Base-by-base conservation (phyloP, 1,284 basidiomycete genomes). In the Fomitopsis schrenkii region DNA sequence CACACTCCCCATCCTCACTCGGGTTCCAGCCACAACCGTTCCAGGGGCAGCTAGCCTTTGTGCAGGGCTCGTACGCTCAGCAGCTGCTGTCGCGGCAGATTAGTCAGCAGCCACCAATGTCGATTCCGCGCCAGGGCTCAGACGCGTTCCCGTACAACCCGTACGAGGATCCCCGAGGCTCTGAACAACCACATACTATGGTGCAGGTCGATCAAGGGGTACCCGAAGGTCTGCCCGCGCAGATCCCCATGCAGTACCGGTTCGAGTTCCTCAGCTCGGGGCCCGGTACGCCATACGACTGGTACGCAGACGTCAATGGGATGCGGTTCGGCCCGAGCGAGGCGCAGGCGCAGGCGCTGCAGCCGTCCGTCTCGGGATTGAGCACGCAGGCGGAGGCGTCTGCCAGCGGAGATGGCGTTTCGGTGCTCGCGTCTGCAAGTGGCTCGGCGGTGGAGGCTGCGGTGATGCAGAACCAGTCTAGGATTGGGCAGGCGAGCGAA, bases 231-330 rank as follows among this genome's bases (percentile, higher is more conserved):
- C 52, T 60, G 9, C 71, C 72, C 17, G 66, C 66, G 55, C 74
- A 75, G 55, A 75, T 77, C 35, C 64, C 72, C 12, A 65, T 76
- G 62, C 74, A 75, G 22, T 64, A 67, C 14, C 71, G 71, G 26
- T 71, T 74, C 59, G 73, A 74, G 59, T 75, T 74, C 60, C 69
- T 77, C 41, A 65, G 70, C 10, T 78, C 80, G 28, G 74, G 71
- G 4, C 76, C 78, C 17, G 73, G 69, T 42, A 76, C 78, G 41
- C 79, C 79, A 26, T 79, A 76, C 66, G 78, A 81, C 36, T 62
- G 74, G 57, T 77, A 76, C 62, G 71, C 70, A 42, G 60, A 55
- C 22, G 28, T 28, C 30, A 57, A 48, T 7, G 40, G 40, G 57
- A 38, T 44, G 60, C 59, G 57, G 17, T 41, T n/a, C 30, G 50